Evolutionary conservation across 768 basidiomycete genomes (phyloP), one percentile per base, ranked within the genome.

Genomic region (Amanita phalloides): DNA sequence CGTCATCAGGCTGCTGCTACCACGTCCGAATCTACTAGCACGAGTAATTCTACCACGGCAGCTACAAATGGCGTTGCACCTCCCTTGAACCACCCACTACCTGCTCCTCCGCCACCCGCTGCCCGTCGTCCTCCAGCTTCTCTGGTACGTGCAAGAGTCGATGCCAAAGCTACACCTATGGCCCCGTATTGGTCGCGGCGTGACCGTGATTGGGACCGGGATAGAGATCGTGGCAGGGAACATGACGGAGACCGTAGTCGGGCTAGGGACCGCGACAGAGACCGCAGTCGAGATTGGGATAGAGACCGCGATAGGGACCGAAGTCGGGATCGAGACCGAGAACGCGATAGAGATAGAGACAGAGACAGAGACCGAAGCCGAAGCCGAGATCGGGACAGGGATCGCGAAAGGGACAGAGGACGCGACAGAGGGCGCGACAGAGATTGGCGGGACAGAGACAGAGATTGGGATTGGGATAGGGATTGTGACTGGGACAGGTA

Each of bases 251-350:
- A 49, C 54, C 51, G 51, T 48, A 50, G 47, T 45, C 44, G 26
- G 30, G 56, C 39, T 38, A 37, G 45, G 28, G 58, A 61, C 26
- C 55, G 60, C 33, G 57, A 58, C 33, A 57, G 58, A 56, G 63
- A 42, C 32, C 23, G 36, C 8, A 21, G 21, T 11, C 61, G 55
- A 48, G 59, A 58, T 56, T 57, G 61, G 61, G 61, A 55, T 62
- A 66, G 57, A 60, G 67, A 56, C 61, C 64, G 49, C 60, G 51
- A 53, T 53, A 43, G 23, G 30, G 43, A 48, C 23, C 17, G 49
- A 32, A 26, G 41, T 42, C 39, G 49, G 6, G 49, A 50, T 23
- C 48, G 54, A 44, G 33, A 38, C 26, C 32, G 32, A 32, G 32
- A 44, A 28, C 43, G 48, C 17, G 41, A 53, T 13, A 44, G 53